phyloP scores from a whole-genome alignment of 768 basidiomycete species.

The Agrocybe praecox region DNA sequence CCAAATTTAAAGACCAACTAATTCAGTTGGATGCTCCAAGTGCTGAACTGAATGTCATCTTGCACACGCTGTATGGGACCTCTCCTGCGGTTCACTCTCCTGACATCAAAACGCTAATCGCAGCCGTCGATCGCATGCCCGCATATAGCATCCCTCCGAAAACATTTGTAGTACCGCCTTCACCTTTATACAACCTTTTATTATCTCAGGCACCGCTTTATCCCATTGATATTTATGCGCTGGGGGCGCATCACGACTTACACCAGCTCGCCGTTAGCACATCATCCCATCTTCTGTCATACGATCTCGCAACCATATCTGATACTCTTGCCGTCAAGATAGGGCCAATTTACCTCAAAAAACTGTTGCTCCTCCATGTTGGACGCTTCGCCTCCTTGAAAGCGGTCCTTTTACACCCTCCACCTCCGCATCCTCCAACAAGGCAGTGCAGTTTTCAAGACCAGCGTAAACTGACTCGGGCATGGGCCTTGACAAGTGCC shows the following conservation, averaged over 20 bases:
- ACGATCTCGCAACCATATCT: slow-evolving; percentile 30
- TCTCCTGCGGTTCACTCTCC: slow-evolving; percentile 53
- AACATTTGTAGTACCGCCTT: slow-evolving; percentile 23
- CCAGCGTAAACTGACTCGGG: slow-evolving; percentile 31
- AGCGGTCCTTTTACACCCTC: slow-evolving; percentile 22
- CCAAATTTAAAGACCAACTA: slow-evolving; percentile 26
- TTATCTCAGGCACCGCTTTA: slow-evolving; percentile 29
- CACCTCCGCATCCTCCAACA: slow-evolving; percentile 27
- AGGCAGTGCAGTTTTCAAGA: slow-evolving; percentile 26
- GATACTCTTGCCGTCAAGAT: slow-evolving; percentile 37
- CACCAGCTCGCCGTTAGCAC: slow-evolving; percentile 35
- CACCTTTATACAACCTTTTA: slow-evolving; percentile 29
- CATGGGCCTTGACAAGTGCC: slow-evolving; percentile 34
- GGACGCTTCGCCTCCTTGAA: slow-evolving; percentile 36
- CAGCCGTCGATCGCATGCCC: slow-evolving; percentile 39
- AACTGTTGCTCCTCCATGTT: slow-evolving; percentile 38
- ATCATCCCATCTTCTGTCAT: slow-evolving; percentile 40
- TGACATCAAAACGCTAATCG: slow-evolving; percentile 43
- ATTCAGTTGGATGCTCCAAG: slow-evolving; percentile 47
- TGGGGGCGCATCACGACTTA: slow-evolving; percentile 35
- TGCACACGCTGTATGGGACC: slow-evolving; percentile 54
- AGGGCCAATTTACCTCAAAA: slow-evolving; percentile 40
- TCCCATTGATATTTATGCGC: slow-evolving; percentile 42
- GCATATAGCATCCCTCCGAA: slow-evolving; percentile 19
- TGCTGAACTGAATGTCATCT: slow-evolving; percentile 48